phyloP scores from a whole-genome alignment of 1,284 basidiomycete genomes.

The Ustilago hordei region DNA sequence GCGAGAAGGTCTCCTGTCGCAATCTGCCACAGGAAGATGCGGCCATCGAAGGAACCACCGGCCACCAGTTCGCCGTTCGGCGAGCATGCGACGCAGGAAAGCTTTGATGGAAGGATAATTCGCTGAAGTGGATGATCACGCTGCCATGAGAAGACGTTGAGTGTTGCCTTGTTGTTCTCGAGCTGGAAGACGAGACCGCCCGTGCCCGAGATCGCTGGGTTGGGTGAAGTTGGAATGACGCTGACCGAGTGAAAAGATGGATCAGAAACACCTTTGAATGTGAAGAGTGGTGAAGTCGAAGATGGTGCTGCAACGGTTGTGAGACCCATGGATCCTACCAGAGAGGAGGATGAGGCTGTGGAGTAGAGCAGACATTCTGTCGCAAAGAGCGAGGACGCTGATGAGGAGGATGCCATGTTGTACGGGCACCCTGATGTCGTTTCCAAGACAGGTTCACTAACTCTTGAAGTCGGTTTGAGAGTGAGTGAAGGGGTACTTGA shows the following conservation, averaged over 20 bases:
- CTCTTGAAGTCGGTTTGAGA: background rate
- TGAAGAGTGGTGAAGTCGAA: constrained; percentile 54
- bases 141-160: constrained; percentile 86
- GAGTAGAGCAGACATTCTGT: constrained; percentile 58
- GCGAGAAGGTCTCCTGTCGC: constrained; percentile 88
- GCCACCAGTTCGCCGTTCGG: constrained; percentile 81
- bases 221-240: constrained; percentile 40
- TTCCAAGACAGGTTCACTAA: background rate
- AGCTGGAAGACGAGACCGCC: constrained; percentile 82
- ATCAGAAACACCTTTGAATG: constrained; percentile 57
- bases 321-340: constrained; percentile 50
- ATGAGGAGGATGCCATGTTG: constrained; percentile 34
- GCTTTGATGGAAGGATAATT: constrained; percentile 87
- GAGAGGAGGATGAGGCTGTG: constrained; percentile 48
- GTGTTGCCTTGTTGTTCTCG: constrained; percentile 81
- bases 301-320: constrained; percentile 48
- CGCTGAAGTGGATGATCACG: constrained; percentile 77
- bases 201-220: constrained; percentile 76
- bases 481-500: no score
- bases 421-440: background rate
- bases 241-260: constrained; percentile 49
- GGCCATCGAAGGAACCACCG: constrained; percentile 86
- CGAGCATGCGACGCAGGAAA: constrained; percentile 83
- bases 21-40: constrained; percentile 95
- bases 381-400: constrained; percentile 48